Evolutionary conservation across 345 rosid species (phyloP), one percentile per base, ranked within the genome.

Genomic region (Dipteronia sinensis): DNA sequence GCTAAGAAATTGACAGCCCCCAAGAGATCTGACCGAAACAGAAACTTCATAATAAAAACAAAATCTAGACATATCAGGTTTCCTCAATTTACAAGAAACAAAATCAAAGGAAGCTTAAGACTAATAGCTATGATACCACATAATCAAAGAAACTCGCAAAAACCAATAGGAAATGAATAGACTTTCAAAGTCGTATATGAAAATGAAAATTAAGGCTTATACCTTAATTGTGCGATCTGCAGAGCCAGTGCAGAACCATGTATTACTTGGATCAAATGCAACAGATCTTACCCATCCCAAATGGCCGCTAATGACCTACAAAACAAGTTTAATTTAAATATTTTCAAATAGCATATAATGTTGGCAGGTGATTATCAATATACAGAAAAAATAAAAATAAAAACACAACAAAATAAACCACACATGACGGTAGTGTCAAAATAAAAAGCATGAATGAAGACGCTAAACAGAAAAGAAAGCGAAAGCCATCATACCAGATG

Each of bases 221-320:
- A 94, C 98, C 98, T 93, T 95, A 80, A 95, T 96, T 56, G 98
- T 94, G 73, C 98, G 93, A 83, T 96, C 99, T 13, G 99, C 98
- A 71, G 99, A 96, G 56, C 99, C 99, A 77, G 99, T 94, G 80
- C 98, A 92, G 82, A 96, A 96, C 99, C 99, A 96, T 63, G 87
- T 78, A 84, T 96, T 96, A 86, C 99, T 94, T 3, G 98, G 97
- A 88, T 96, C 98, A 85, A 96, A 96, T 4, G 99, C 97, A 53
- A 96, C 70, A 46, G 99, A 92, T 85, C 99, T 89, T 72, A 96
- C 98, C 99, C 99, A 96, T 73, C 99, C 99, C 89, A 96, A 86
- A 84, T 96, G 99, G 51, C 98, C 99, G 65, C 95, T 92, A 79
- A 96, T 92, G 75, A 92, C 96, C 94, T 92, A 69, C 66, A 83